Base-by-base conservation (phyloP, 2,329 filamentous ascomycete species). In the Talaromyces atroroseus region DNA sequence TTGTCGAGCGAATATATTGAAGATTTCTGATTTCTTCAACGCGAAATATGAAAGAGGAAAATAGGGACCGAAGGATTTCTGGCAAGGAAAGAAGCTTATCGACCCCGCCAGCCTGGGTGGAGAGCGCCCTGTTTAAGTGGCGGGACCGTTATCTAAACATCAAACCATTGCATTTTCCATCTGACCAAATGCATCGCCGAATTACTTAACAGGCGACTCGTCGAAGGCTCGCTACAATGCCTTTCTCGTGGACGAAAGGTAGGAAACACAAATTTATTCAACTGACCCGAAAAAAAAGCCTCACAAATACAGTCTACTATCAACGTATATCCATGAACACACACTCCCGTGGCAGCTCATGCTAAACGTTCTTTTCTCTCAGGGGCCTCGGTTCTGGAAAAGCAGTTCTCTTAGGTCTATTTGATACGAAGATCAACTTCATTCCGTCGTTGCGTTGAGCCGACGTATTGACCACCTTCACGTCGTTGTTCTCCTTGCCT, bases 51-150 rank as follows among this genome's bases (percentile, higher is more conserved):
- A 38, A 18, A 38, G 7, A 18, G 20, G 40, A 2, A 8, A 44
- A 14, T 23, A 44, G 18, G 18, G 40, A 20, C 18, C n/a, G 20
- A 21, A 14, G 40, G 36, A 40, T 18, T n/a, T 40, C 36, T 40
- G 26, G 36, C 18, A 14, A 18, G 40, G 8, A 42, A 42, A 42
- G 40, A n/a, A 16, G 29, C 51, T 53, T 53, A 53, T 47, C 51
- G 21, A 26, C 51, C 51, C 51, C 51, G 45, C 51, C 51, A 38
- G 51, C 51, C 24, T 23, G 21, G 36, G 36, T 24, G 23, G 49
- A 44, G 26, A 8, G 5, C 8, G 4, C 8, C 4, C 26, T 36
- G 32, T 10, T 2, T 36, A 6, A 14, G 11, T 36, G 32, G 40
- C n/a, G 40, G 40, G 40, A 2, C n/a, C 8, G 40, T 44, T 44